Evolutionary conservation across 352 stramenopile species (phyloP).

Genomic region (Phytophthora constricta): DNA sequence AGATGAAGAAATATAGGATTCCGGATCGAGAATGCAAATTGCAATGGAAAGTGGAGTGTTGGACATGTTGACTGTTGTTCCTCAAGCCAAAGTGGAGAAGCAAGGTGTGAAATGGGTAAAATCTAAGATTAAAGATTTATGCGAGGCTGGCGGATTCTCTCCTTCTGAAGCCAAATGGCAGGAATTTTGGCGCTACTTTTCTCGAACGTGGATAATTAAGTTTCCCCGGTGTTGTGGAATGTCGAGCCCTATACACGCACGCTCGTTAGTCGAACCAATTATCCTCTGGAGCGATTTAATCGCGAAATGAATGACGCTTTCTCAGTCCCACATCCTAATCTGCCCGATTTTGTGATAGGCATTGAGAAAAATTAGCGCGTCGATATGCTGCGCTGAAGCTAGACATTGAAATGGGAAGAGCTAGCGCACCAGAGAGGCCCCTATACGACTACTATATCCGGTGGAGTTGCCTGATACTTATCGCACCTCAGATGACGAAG

Average conservation of each 20-base stretch:
- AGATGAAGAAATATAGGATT: conserved; percentile 18
- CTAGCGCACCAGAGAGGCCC: neutral
- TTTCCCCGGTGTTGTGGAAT: conserved; percentile 12
- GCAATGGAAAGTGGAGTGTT: conserved; percentile 6
- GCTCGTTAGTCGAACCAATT: conserved; percentile 11
- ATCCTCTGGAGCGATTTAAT: conserved; percentile 31
- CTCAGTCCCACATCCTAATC: conserved; percentile 8
- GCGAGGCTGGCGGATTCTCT: no score
- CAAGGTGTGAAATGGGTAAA: conserved; percentile 12
- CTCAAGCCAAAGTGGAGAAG: conserved; percentile 2
- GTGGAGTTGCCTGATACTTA: neutral
- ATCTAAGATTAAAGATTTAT: neutral
- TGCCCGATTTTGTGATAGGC: conserved; percentile 18
- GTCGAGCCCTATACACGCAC: neutral
- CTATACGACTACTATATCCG: neutral
- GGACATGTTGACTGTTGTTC: conserved; percentile 19
- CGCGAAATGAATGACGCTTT: conserved; percentile 25
- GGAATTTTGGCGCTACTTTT: no score
- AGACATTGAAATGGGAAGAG: neutral
- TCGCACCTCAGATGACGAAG: no score
- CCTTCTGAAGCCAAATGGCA: conserved; percentile 7
- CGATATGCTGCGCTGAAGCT: neutral
- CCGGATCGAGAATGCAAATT: conserved; percentile 1
- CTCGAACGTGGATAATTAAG: neutral
- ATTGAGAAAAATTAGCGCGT: conserved; percentile 20